Percentiles rank a stretch among this genome's conserved stretches.
These are phyloP conservation scores for Anethum foeniculum DNA, from an alignment of 140 eudicot genomes.

Conservation along the genomic window DNA sequence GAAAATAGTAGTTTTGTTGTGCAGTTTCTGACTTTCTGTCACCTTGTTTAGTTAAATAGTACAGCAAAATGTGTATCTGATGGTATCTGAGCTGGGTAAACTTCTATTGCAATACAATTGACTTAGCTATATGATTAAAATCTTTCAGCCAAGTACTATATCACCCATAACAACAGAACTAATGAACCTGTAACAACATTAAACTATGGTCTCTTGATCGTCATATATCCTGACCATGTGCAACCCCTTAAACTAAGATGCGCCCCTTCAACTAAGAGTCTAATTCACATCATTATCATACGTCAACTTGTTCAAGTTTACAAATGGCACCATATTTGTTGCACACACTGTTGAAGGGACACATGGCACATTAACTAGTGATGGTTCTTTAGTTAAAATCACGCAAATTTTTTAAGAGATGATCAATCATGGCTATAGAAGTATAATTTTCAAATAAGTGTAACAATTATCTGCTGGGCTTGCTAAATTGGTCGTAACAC, in stretches of 20 bases:
- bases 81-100: background rate
- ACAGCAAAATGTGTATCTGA: background rate
- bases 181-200: background rate
- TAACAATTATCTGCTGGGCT: too few relatives aligned
- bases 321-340: background rate
- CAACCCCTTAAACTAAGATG: background rate
- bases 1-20: background rate
- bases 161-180: background rate
- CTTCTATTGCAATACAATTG: background rate
- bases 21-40: background rate
- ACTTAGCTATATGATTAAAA: background rate
- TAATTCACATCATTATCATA: background rate
- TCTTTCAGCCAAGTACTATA: background rate
- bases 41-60: background rate
- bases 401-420: too few relatives aligned
- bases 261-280: background rate
- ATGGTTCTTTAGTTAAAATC: too few relatives aligned
- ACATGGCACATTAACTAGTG: too few relatives aligned
- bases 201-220: background rate
- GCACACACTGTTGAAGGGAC: background rate
- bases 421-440: too few relatives aligned
- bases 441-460: too few relatives aligned
- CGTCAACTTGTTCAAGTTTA: background rate
- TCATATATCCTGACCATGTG: background rate
- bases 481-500: too few relatives aligned